Conservation (phyloP, 208 protist species). For the Acanthamoeba healyi region DNA sequence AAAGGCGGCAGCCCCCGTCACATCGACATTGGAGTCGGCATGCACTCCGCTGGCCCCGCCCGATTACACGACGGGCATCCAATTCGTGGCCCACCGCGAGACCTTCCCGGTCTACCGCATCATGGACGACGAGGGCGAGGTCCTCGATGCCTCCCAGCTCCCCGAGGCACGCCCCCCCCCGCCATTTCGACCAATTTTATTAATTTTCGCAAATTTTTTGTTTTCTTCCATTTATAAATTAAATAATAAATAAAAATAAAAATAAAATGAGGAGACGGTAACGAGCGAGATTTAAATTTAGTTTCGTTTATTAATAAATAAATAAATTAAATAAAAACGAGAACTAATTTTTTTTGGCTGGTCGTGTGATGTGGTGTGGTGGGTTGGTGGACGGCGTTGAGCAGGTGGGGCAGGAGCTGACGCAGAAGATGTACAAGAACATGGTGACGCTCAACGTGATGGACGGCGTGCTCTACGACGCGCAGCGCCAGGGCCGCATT, state of each 20-base stretch:
- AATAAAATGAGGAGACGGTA: no score
- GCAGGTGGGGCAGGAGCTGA: slow-evolving; percentile 85
- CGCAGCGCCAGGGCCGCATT: slow-evolving; percentile 95
- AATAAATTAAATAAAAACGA: no score
- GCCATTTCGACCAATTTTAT: background rate
- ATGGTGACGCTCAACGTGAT: slow-evolving; percentile 96
- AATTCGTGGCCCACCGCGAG: slow-evolving; percentile 15
- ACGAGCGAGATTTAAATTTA: no score
- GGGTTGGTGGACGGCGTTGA: background rate
- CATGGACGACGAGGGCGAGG: slow-evolving; percentile 84
- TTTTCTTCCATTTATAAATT: background rate
- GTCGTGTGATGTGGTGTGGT: background rate
- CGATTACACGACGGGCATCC: slow-evolving; percentile 54
- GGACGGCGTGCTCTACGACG: slow-evolving; percentile 95
- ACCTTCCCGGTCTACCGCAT: slow-evolving; percentile 83
- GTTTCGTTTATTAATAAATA: background rate
- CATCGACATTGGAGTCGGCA: background rate
- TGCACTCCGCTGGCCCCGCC: slow-evolving; percentile 14
- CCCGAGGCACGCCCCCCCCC: slow-evolving; percentile 76
- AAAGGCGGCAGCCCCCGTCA: background rate
- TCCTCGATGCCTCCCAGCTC: slow-evolving; percentile 76
- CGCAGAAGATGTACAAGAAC: slow-evolving; percentile 93
- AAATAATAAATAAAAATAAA: background rate
- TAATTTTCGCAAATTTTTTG: background rate
- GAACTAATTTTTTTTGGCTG: background rate